Evolutionary conservation across 1,284 basidiomycete species (phyloP), one percentile per base, ranked within the genome.

Genomic region (Earliella scabrosa): DNA sequence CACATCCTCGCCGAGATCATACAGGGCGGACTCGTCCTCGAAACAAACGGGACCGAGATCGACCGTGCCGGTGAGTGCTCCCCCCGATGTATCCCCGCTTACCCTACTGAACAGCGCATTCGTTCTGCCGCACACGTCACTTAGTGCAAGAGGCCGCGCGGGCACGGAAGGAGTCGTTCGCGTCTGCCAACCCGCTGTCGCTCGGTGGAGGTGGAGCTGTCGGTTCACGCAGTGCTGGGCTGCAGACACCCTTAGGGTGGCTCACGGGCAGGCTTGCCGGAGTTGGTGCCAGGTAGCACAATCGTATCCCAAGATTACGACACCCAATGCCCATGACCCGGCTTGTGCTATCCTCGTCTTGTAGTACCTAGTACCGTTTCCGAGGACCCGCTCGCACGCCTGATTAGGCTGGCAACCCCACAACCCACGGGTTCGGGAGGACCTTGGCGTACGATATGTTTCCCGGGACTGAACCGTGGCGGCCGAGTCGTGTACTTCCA

Each of bases 1-100:
- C 92, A 97, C 63, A 94, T 98, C 45, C 83, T 99, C 43, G 83
- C 90, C 32, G 97, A 99, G 74, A 89, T 99, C 45, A 93, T 99
- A 27, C 96, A 98, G 76, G 97, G 96, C 26, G 97, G 97, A 0
- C 79, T 99, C 29, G 97, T 99, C 2, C 79, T 99, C n/a, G 97
- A 99, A 73, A 99, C 97, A 6, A 97, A 97, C 70, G 91, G 97
- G 50, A 91, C 92, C 60, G 93, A 96, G 72, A 97, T 97, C 52
- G 87, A 89, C 60, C 75, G 75, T 54, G 85, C 87, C 64, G 86
- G 93, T 92, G 66, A 63, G 86, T 78, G 9, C n/a, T n/a, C 35
- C 44, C 10, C 27, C 56, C 43, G 46, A 48, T 16, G 38, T 38
- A 38, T 40, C 53, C 56, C 55, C 35, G 31, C 38, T 40, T 36